These are phyloP conservation scores for Ophiocordyceps camponoti-leonardi DNA, from an alignment of 2,329 filamentous ascomycete genomes.

Conservation along the genomic window DNA sequence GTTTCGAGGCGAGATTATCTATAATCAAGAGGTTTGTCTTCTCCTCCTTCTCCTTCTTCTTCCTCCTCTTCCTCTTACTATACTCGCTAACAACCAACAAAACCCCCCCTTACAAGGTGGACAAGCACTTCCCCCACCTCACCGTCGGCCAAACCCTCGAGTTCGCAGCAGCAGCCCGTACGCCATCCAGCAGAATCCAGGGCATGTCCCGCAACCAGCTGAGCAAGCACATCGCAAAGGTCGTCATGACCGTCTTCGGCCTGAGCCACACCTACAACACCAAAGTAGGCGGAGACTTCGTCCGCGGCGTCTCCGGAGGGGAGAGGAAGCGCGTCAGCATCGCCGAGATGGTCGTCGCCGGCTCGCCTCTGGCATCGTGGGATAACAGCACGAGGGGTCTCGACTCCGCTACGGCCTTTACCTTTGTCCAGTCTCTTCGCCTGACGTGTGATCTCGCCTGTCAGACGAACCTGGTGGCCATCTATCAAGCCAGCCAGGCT, in stretches of 20 bases:
- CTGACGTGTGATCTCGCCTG: constrained; percentile 46
- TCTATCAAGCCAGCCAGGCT: constrained; percentile 55
- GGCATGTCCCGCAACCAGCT: constrained; percentile 45
- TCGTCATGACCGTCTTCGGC: constrained; percentile 55
- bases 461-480: constrained; percentile 46
- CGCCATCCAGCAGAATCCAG: constrained; percentile 45
- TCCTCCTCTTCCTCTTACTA: not conserved
- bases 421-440: constrained; percentile 53
- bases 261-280: constrained; percentile 57
- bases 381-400: constrained; percentile 55
- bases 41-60: not conserved
- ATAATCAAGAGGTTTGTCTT: constrained; percentile 48
- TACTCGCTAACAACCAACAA: too few species aligned
- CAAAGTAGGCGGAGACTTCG: constrained; percentile 57
- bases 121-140: constrained; percentile 62
- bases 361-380: constrained; percentile 41
- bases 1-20: constrained; percentile 50
- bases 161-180: constrained; percentile 54
- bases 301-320: constrained; percentile 54
- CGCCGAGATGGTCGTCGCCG: constrained; percentile 56
- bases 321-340: constrained; percentile 70
- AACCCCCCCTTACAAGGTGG: constrained; percentile 22
- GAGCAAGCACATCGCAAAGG: constrained; percentile 42
- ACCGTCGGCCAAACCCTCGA: constrained; percentile 58
- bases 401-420: constrained; percentile 55